Percentiles rank a stretch among this genome's conserved stretches.
Conservation (phyloP, 441 rosid genomes). For the Pelargonium myrrhifolium region DNA sequence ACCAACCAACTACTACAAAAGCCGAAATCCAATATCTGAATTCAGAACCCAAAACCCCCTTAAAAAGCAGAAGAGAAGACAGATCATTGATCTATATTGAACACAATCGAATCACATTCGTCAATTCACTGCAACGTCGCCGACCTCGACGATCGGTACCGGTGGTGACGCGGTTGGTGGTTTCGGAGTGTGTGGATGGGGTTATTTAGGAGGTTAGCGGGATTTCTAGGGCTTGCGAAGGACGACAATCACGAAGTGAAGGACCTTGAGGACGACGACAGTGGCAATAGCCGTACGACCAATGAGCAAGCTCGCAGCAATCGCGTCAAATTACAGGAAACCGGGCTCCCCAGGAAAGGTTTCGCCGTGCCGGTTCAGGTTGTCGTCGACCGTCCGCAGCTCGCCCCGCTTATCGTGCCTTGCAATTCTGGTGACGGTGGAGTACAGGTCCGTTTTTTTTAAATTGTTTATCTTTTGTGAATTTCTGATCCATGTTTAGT, state of each 20-base stretch:
- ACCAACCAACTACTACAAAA: background rate
- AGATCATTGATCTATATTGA: background rate
- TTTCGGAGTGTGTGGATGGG: slow-evolving; percentile 8
- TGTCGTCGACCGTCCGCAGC: slow-evolving; percentile 13
- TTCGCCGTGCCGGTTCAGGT: slow-evolving; percentile 21
- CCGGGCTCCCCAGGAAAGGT: slow-evolving; percentile 16
- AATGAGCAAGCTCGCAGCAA: background rate
- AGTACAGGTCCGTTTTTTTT: slow-evolving; percentile 17
- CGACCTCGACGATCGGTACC: background rate
- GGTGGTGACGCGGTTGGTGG: background rate
- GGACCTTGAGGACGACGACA: background rate
- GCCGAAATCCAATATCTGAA: background rate
- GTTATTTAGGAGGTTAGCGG: slow-evolving; percentile 14
- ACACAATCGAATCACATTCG: background rate
- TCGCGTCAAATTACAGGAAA: slow-evolving; percentile 5
- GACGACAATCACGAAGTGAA: slow-evolving; percentile 10
- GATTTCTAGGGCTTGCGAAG: slow-evolving; percentile 11
- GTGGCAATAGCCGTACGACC: background rate
- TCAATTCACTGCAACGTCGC: slow-evolving; percentile 9
- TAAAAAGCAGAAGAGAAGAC: slow-evolving; percentile 1
- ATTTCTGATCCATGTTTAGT: background rate
- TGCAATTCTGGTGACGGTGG: slow-evolving; percentile 23
- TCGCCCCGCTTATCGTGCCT: slow-evolving; percentile 17
- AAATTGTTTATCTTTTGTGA: background rate
- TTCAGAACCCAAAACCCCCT: background rate